Evolutionary conservation across 306 rosid genomes (phyloP).

Genomic region (Quercus alba): DNA sequence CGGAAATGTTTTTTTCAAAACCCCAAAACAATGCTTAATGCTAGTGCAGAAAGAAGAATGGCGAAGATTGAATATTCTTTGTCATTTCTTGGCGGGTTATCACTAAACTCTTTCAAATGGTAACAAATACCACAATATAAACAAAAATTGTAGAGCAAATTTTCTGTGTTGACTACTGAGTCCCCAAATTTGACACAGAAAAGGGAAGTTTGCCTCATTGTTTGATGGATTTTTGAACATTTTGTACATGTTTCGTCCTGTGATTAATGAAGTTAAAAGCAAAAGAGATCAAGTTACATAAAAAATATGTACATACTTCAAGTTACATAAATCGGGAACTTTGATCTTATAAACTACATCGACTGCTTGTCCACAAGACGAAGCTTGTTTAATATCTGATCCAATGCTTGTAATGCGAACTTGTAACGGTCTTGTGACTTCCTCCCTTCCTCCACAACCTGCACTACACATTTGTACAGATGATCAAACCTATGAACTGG

Average conservation of each 20-base stretch:
- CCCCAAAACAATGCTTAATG: too few species aligned
- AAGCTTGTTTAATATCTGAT: slow-evolving; percentile 56
- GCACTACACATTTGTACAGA: slow-evolving; percentile 54
- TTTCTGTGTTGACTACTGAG: too few species aligned
- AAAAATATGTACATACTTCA: neutral
- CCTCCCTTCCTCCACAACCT: slow-evolving; percentile 69
- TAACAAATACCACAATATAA: too few species aligned
- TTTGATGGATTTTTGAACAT: neutral
- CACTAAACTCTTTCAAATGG: too few species aligned
- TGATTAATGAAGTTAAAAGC: neutral
- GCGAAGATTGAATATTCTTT: too few species aligned
- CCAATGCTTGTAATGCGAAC: slow-evolving; percentile 40
- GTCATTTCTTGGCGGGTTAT: too few species aligned
- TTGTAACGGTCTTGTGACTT: slow-evolving; percentile 49
- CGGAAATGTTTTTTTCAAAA: too few species aligned
- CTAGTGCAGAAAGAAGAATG: too few species aligned
- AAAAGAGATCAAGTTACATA: neutral
- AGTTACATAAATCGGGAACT: neutral
- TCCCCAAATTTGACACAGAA: neutral
- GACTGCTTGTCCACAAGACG: slow-evolving; percentile 29
- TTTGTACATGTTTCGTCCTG: neutral
- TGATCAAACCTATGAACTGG: slow-evolving; percentile 62
- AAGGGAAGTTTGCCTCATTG: neutral
- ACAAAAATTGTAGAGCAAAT: too few species aligned
- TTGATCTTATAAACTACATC: neutral